phyloP scores from a whole-genome alignment of 2,329 filamentous ascomycete genomes.

The Colletotrichum siamense region DNA sequence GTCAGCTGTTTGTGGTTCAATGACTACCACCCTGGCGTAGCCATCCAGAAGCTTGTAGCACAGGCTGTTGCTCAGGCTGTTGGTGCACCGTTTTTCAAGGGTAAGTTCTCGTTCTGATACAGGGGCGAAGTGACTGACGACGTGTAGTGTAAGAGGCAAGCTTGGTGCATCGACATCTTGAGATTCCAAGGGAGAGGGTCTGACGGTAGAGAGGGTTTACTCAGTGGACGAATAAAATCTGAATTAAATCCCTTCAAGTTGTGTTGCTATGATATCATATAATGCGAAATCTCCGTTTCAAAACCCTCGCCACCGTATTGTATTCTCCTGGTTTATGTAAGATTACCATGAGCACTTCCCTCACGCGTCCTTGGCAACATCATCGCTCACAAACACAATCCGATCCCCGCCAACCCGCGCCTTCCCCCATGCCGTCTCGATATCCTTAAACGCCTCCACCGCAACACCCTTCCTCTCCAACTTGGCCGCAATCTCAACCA shows the following conservation, averaged over 20 bases:
- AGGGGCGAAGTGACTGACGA: not conserved
- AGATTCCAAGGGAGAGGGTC: no score
- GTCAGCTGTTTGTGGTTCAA: constrained; percentile 51
- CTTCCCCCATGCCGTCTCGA: constrained; percentile 30
- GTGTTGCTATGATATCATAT: not conserved
- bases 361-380: not conserved
- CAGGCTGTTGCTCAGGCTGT: constrained; percentile 35
- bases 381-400: constrained; percentile 33
- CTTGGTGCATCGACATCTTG: fast-evolving
- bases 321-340: not conserved
- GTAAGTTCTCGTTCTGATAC: not conserved
- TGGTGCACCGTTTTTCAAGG: constrained; percentile 17
- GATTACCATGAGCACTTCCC: no score
- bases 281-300: no score
- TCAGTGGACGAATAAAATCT: not conserved
- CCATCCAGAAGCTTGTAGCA: constrained; percentile 45
- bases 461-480: constrained; percentile 25
- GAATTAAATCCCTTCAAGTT: not conserved
- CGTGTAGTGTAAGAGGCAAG: not conserved
- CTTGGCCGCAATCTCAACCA: constrained; percentile 30
- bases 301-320: no score
- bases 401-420: constrained; percentile 24
- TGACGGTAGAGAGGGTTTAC: not conserved
- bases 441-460: constrained; percentile 27
- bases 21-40: constrained; percentile 45